Percentiles rank a stretch among this genome's conserved stretches.
phyloP scores from a whole-genome alignment of 495 filamentous ascomycete genomes.

The Penicillium angulare region DNA sequence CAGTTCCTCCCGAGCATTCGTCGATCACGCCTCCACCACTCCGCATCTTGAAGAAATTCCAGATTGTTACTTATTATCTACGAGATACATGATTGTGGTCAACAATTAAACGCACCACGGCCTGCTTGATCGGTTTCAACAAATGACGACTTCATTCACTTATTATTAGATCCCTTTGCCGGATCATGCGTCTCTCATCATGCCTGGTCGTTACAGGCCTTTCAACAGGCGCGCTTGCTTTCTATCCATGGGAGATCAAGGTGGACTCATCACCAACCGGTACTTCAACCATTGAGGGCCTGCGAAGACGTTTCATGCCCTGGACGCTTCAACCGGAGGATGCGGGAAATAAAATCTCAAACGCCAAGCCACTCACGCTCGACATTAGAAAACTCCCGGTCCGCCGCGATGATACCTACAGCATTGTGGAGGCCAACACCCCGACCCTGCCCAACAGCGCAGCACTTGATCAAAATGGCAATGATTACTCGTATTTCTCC shows the following conservation, averaged over 20 bases:
- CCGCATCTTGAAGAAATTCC: neutral
- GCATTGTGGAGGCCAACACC: constrained; percentile 52
- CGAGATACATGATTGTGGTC: too few species aligned
- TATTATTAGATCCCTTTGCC: constrained; percentile 19
- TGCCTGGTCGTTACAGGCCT: constrained; percentile 28
- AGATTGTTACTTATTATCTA: too few species aligned
- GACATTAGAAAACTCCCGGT: constrained; percentile 32
- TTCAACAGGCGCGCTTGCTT: constrained; percentile 29
- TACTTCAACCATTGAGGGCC: constrained; percentile 6
- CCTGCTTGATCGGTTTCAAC: neutral
- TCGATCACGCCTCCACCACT: neutral
- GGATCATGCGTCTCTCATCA: constrained; percentile 40
- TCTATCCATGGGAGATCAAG: constrained; percentile 33
- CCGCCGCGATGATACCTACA: constrained; percentile 51
- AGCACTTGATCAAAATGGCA: constrained; percentile 70
- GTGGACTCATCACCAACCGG: constrained; percentile 1
- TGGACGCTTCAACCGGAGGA: constrained; percentile 17
- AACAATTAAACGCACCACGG: neutral
- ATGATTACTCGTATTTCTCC: constrained; percentile 76
- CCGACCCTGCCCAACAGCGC: constrained; percentile 57
- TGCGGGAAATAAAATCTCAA: constrained; percentile 15
- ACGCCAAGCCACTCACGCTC: constrained; percentile 20
- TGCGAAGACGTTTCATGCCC: constrained; percentile 37
- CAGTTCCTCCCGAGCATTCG: neutral
- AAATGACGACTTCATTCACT: constrained; percentile 17